Conservation (phyloP, 1,284 basidiomycete genomes). For the Naganishia albida region DNA sequence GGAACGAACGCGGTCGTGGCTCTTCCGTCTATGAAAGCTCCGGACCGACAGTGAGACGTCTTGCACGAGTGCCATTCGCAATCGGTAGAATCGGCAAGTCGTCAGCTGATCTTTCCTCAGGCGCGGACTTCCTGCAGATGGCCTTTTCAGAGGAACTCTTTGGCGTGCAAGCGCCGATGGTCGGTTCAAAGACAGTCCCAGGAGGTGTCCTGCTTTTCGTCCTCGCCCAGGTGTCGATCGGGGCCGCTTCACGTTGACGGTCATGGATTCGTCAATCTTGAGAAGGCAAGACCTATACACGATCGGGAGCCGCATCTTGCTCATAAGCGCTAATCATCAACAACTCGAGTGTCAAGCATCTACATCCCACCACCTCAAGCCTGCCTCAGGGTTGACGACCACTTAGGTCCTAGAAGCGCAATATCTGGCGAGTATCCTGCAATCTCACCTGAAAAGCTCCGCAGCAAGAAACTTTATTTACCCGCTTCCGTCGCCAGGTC, state of each 20-base stretch:
- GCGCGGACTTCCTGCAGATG: neutral
- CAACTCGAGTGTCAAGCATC: too few relatives aligned
- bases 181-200: neutral
- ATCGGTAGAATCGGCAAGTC: neutral
- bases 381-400: too few relatives aligned
- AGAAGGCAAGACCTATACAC: too few relatives aligned
- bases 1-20: too few relatives aligned
- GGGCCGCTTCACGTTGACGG: neutral
- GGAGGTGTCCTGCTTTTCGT: neutral
- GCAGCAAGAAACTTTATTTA: too few relatives aligned
- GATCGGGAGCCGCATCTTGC: too few relatives aligned
- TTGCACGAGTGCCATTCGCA: neutral
- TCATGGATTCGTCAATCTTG: neutral
- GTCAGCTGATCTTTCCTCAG: neutral
- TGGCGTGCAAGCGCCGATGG: neutral
- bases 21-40: neutral
- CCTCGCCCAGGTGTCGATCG: neutral
- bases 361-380: too few relatives aligned
- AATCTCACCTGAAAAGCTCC: too few relatives aligned
- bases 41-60: conserved; percentile 23
- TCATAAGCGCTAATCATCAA: too few relatives aligned
- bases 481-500: too few relatives aligned
- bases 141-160: neutral
- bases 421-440: too few relatives aligned
- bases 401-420: too few relatives aligned